These are phyloP conservation scores for Arabidopsis arenosa DNA, from an alignment of 345 rosid species.

Conservation along the genomic window DNA sequence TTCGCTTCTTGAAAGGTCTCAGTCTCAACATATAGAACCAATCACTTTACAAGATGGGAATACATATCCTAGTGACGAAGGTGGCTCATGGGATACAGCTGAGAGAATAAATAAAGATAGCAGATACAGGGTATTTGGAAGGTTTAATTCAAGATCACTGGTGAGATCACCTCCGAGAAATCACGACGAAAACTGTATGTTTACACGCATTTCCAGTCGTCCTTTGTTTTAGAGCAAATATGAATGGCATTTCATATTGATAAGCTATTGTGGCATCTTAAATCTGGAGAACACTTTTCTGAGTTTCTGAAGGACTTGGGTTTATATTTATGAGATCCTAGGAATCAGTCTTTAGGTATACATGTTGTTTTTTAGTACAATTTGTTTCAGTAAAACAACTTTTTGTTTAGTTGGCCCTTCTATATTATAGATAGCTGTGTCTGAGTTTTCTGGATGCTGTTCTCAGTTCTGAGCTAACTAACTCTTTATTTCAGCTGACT, in stretches of 20 bases:
- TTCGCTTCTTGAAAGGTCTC: conserved; percentile 51
- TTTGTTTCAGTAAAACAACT: background rate
- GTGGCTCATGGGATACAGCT: conserved; percentile 53
- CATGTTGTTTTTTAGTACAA: background rate
- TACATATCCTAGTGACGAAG: conserved; percentile 51
- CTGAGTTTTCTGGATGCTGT: conserved; percentile 21
- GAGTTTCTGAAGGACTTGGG: conserved; percentile 4
- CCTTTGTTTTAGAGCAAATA: conserved; percentile 10
- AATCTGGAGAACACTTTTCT: conserved; percentile 5
- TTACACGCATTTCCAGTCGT: conserved; percentile 16
- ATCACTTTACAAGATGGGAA: conserved; percentile 52
- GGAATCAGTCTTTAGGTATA: conserved; percentile 26
- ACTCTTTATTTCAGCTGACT: conserved; percentile 62
- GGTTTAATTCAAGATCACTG: conserved; percentile 53
- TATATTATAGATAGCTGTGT: background rate
- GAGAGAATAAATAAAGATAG: conserved; percentile 66
- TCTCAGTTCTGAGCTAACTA: conserved; percentile 35
- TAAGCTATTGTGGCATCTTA: conserved; percentile 14
- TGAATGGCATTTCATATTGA: conserved; percentile 16
- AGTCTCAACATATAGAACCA: conserved; percentile 52
- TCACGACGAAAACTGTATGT: conserved; percentile 72
- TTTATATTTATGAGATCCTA: conserved; percentile 21
- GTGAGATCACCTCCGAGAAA: conserved; percentile 58
- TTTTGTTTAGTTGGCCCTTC: conserved; percentile 24
- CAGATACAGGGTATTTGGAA: conserved; percentile 52